Evolutionary conservation across 1,284 basidiomycete genomes (phyloP), one percentile per base, ranked within the genome.

Genomic region (Apiotrichum domesticum): DNA sequence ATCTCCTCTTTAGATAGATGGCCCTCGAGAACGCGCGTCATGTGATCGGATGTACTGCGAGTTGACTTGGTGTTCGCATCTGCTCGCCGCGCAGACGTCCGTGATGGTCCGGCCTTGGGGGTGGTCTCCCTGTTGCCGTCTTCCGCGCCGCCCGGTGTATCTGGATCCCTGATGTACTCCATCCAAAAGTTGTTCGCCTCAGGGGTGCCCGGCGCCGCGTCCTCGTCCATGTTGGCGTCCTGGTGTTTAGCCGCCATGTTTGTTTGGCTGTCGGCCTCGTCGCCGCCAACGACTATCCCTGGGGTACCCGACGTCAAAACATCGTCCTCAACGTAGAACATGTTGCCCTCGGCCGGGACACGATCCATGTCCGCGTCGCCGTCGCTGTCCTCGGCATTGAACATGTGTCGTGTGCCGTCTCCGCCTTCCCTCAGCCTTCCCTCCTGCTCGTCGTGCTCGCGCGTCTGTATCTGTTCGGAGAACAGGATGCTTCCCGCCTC

Each of bases 101-200:
- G 46, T 55, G 56, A 3, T 44, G 55, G 53, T 57, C 54, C 32
- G 44, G 73, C 68, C 84, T 86, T 57, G 80, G 77, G 45, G 72
- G 70, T 40, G 86, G 77, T 6, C 83, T 81, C 59, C 76, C 75
- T 65, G 11, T 29, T 29, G 29, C 29, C 29, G 29, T 29, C 29
- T 29, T 29, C 29, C 3, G 3, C 29, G 29, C 65, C 66, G n/a
- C 71, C 69, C 8, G 62, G 58, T 13, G 64, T 64, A 6, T 57
- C 56, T 14, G 56, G 60, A n/a, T 63, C 63, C 29, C 59, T 55
- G 46, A 55, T 47, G 59, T 69, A 69, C 64, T 71, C 69, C 44
- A 76, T 71, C 63, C 60, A 51, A 40, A 53, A 56, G 54, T 55
- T 53, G 40, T 55, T n/a, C 29, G 29, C 29, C 35, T 49, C 47